Evolutionary conservation across 2,329 filamentous ascomycete species (phyloP), one percentile per base, ranked within the genome.

Genomic region (Sclerotinia trifoliorum): DNA sequence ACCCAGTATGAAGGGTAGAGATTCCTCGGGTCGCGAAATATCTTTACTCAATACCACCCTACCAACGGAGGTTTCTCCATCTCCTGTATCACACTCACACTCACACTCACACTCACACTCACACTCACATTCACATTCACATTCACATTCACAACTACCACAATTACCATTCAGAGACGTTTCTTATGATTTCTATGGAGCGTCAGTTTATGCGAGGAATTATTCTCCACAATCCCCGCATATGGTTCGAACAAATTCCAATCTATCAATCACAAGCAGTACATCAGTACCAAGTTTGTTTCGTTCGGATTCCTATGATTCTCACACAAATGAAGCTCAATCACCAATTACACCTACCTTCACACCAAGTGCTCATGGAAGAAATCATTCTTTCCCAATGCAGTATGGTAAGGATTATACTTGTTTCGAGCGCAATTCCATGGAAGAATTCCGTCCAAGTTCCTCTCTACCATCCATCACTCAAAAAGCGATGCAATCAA

Each of bases 281-380:
- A 58, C 67, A 15, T 74, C 73, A 4, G 75, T 73, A 5, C 86
- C 86, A 42, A 83, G 85, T 73, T 81, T 89, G n/a, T 78, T 84
- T 62, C 84, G 86, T 55, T 86, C 86, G 65, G 80, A 87, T 72
- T 88, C 86, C 0, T 88, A 86, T 76, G 86, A 88, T 75, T 88
- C 86, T 15, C 83, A 85, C 72, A 86, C 83, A 76, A 82, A 80
- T 73, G 85, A 86, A 67, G 81, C 84, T 42, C 74, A 81, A 26
- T 86, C 86, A 1, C 86, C 86, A 32, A 73, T 86, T 69, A 88
- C 86, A 0, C 86, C 86, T 1, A 81, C 80, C 42, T 79, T 71
- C 3, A 39, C 81, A 44, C 46, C 55, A 8, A 82, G 80, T 69
- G 78, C 83, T 51, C 82, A 81, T 72, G 74, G 78, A 42, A 78